Base-by-base conservation (phyloP, 163 green algal species). In the Scenedesmus sp. region DNA sequence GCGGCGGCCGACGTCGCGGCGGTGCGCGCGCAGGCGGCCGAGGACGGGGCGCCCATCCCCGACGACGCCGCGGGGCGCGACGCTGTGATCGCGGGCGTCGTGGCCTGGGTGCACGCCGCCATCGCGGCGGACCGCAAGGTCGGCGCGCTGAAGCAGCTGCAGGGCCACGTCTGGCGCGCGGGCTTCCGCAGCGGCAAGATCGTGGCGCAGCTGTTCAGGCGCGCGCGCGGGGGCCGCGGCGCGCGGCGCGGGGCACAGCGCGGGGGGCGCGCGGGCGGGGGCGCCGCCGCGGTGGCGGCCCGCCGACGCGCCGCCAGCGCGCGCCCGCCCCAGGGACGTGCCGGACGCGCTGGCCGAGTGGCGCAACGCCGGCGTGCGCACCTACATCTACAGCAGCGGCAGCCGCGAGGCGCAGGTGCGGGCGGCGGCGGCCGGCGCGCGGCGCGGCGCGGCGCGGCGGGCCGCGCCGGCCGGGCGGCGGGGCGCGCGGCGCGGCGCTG, bases 361-460 rank as follows among this genome's bases (percentile, higher is more conserved):
- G 91, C 77, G 83, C 29, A 60, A 57, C 53, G 47, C 56, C 18
- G 94, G 93, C 70, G 83, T 95, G 67, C 96, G 97, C 75, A 91
- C 87, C 0, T 99, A 99, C 92, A 98, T 99, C 86, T 99, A 98
- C 87, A 96, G 89, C 53, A 95, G 86, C 54, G 95, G 95, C 56
- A 96, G 88, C 50, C 75, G 89, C 7, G 81, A 94, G 62, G 95
- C 95, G 20, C 95, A 98, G 90, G 64, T 76, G 13, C 53, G 15
- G 10, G 39, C 6, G n/a, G 53, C 11, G 53, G 14, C 53, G 39
- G 7, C 39, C 10, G 10, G 39, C 74, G 39, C 39, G 39, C 10
- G 39, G 39, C 39, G 39, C 39, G 6, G 39, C 39, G 39, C 39
- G 6, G 39, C 10, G 39, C 39, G 6, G 39, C 39, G 7, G 6